Evolutionary conservation across 2,329 filamentous ascomycete species (phyloP).

Genomic region (Colletotrichum liriopes): DNA sequence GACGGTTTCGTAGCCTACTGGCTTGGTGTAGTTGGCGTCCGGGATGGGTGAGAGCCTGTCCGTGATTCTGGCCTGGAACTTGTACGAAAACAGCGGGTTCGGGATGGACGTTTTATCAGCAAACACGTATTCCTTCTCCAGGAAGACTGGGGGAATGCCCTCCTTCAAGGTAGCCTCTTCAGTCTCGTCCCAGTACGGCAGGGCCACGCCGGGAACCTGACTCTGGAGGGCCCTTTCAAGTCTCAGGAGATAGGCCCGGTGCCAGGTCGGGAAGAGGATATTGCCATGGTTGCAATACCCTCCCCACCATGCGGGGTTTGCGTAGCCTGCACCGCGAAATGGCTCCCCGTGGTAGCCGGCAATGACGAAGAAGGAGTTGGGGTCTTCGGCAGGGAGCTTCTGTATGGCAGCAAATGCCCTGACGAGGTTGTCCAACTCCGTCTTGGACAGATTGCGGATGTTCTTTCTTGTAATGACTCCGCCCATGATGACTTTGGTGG

Average conservation of each 20-base stretch:
- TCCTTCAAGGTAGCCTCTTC: not conserved
- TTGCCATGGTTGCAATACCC: conserved; percentile 51
- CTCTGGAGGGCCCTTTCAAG: conserved; percentile 46
- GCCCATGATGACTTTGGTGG: not conserved
- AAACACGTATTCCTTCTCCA: not conserved
- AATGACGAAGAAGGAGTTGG: conserved; percentile 48
- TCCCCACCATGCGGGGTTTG: conserved; percentile 47
- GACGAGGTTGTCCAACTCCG: conserved; percentile 20
- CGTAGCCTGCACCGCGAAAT: conserved; percentile 46
- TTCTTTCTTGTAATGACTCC: conserved; percentile 16
- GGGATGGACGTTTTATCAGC: not conserved
- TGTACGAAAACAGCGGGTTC: conserved; percentile 48
- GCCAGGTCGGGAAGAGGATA: conserved; percentile 50
- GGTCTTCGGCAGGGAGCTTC: conserved; percentile 37
- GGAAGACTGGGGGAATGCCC: not conserved
- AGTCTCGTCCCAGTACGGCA: conserved; percentile 48
- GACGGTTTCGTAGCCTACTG: conserved; percentile 44
- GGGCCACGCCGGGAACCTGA: conserved; percentile 32
- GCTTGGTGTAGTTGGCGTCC: conserved; percentile 44
- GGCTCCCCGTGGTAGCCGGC: conserved; percentile 49
- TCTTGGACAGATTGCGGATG: not conserved
- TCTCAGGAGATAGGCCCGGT: conserved; percentile 48
- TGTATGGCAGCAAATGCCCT: conserved; percentile 24
- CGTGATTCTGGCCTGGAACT: conserved; percentile 41
- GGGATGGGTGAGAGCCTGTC: conserved; percentile 26